A percentile compares a stretch with the other conserved stretches of the same genome.
Evolutionary conservation across 2,329 filamentous ascomycete genomes (phyloP).

Genomic region (Arthrobotrys conoides): DNA sequence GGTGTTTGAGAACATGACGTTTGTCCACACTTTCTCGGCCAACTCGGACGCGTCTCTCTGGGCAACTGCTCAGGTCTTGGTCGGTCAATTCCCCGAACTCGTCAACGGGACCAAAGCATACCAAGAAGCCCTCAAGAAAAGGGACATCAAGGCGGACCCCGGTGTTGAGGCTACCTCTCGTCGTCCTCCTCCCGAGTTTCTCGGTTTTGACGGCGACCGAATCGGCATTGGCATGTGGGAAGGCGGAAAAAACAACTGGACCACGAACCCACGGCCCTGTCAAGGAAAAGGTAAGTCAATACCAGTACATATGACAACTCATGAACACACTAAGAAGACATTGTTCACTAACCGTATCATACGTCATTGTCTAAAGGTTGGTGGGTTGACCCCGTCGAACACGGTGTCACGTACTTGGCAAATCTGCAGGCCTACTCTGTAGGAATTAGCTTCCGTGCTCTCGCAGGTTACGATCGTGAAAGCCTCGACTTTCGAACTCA

Average conservation of each 20-base stretch:
- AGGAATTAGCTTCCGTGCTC: conserved; percentile 26
- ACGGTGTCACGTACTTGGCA: not conserved
- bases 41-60: conserved; percentile 40
- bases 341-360: not conserved
- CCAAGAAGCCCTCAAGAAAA: conserved; percentile 17
- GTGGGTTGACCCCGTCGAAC: conserved; percentile 20
- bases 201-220: not conserved
- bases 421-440: not conserved
- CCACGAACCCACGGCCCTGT: conserved; percentile 16
- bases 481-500: conserved; percentile 2
- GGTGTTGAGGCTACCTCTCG: not conserved
- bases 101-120: conserved; percentile 37
- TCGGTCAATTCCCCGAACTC: conserved; percentile 37
- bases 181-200: not conserved
- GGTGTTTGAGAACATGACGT: conserved; percentile 5
- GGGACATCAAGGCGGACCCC: not conserved
- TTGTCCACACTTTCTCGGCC: conserved; percentile 31
- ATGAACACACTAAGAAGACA: not conserved
- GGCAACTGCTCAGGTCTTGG: conserved; percentile 37
- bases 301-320: not conserved
- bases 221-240: conserved; percentile 45
- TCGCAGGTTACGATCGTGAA: conserved; percentile 12
- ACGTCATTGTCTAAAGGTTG: not conserved
- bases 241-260: conserved; percentile 16
- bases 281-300: conserved; percentile 35